Conservation (phyloP, 768 basidiomycete species). For the Kwoniella mangroviensis region DNA sequence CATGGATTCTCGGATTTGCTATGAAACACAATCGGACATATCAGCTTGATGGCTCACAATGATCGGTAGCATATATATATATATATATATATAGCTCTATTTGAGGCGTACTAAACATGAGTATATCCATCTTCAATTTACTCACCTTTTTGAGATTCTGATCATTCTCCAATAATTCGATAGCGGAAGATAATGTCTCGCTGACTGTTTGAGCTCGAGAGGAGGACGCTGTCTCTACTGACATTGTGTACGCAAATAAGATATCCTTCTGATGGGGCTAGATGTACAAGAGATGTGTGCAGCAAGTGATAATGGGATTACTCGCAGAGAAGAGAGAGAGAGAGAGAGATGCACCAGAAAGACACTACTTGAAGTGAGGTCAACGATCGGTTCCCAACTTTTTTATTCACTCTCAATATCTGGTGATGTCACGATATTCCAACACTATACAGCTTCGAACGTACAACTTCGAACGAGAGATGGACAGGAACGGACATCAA, state of each 20-base stretch:
- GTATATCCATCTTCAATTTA: not conserved
- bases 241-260: not conserved
- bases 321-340: too few relatives aligned
- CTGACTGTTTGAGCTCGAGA: slow-evolving; percentile 25
- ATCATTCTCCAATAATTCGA: slow-evolving; percentile 45
- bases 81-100: too few relatives aligned
- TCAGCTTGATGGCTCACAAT: not conserved
- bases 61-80: not conserved
- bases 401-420: not conserved
- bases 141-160: slow-evolving; percentile 49
- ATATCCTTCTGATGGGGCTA: not conserved
- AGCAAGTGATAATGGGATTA: not conserved
- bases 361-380: not conserved
- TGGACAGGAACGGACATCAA: not conserved
- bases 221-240: not conserved
- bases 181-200: slow-evolving; percentile 32
- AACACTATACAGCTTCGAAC: not conserved
- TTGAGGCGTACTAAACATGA: not conserved
- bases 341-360: not conserved
- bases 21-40: not conserved
- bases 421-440: not conserved
- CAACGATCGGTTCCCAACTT: not conserved
- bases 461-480: not conserved
- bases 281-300: not conserved
- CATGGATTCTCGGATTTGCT: slow-evolving; percentile 45